Evolutionary conservation across 257 asterid species (phyloP).

Genomic region (Lycium ferocissimum): DNA sequence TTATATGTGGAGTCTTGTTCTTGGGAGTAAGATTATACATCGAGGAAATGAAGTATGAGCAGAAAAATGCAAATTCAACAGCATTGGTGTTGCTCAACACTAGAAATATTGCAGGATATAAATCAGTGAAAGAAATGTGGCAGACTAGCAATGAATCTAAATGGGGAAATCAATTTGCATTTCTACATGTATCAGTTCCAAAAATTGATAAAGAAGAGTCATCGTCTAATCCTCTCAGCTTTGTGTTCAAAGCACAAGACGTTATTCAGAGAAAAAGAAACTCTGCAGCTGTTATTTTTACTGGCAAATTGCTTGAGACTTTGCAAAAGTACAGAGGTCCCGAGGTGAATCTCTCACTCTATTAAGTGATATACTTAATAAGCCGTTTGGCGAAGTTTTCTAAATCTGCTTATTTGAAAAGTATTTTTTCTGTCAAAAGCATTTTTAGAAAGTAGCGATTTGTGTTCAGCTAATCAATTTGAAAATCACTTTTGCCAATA

Average conservation of each 20-base stretch:
- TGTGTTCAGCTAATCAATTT: too few relatives aligned
- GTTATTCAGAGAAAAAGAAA: constrained; percentile 57
- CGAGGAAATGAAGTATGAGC: constrained; percentile 49
- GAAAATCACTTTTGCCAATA: too few relatives aligned
- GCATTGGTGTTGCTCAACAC: constrained; percentile 84
- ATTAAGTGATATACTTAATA: too few relatives aligned
- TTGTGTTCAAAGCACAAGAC: constrained; percentile 52
- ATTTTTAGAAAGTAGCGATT: too few relatives aligned
- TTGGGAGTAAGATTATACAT: constrained; percentile 72
- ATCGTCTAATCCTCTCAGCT: constrained; percentile 46
- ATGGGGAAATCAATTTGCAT: constrained; percentile 92
- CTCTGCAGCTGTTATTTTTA: constrained; percentile 62
- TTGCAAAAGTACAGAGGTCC: constrained; percentile 64
- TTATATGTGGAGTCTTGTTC: constrained; percentile 70
- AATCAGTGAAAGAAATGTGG: constrained; percentile 72
- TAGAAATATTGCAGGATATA: constrained; percentile 70
- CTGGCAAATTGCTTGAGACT: constrained; percentile 63
- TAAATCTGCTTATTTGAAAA: too few relatives aligned
- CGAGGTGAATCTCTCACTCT: constrained; percentile 52
- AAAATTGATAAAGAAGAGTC: constrained; percentile 30
- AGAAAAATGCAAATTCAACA: constrained; percentile 51
- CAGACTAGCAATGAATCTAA: constrained; percentile 55
- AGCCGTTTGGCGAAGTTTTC: too few relatives aligned
- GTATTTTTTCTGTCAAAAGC: too few relatives aligned
- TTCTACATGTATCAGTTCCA: constrained; percentile 73